phyloP scores from a whole-genome alignment of 177 flowering plant species.

The Vitis hybrid region DNA sequence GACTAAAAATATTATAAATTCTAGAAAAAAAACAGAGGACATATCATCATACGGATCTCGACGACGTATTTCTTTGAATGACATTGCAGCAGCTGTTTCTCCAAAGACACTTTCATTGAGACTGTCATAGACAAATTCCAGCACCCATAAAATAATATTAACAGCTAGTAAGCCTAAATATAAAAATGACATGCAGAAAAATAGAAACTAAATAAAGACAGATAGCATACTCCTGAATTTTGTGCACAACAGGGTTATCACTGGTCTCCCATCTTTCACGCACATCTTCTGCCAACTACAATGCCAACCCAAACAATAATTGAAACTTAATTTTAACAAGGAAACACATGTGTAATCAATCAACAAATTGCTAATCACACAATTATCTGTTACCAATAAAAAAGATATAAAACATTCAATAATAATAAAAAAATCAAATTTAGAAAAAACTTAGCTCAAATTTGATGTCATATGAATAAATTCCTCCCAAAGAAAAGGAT shows the following conservation, averaged over 20 bases:
- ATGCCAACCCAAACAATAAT: conserved; percentile 9
- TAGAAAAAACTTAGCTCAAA: too few species aligned
- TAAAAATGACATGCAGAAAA: not conserved
- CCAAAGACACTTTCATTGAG: conserved; percentile 83
- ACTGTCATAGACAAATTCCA: conserved; percentile 38
- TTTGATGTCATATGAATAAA: too few species aligned
- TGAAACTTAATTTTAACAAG: not conserved
- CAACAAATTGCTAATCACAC: not conserved
- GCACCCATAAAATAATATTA: not conserved
- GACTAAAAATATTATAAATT: not conserved
- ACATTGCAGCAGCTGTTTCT: conserved; percentile 76
- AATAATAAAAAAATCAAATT: not conserved
- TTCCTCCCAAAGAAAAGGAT: not conserved
- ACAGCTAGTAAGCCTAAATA: not conserved
- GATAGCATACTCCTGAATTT: conserved; percentile 84
- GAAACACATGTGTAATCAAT: not conserved
- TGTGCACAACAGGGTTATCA: conserved; percentile 89
- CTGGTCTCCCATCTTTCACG: conserved; percentile 94
- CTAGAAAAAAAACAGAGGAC: not conserved
- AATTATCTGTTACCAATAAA: not conserved
- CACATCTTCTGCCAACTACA: conserved; percentile 87
- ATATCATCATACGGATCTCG: conserved; percentile 78
- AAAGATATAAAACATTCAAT: not conserved
- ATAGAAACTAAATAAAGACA: not conserved
- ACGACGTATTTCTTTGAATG: conserved; percentile 82